phyloP scores from a whole-genome alignment of 805 yeast genomes.

The Saturnispora zaruensis region DNA sequence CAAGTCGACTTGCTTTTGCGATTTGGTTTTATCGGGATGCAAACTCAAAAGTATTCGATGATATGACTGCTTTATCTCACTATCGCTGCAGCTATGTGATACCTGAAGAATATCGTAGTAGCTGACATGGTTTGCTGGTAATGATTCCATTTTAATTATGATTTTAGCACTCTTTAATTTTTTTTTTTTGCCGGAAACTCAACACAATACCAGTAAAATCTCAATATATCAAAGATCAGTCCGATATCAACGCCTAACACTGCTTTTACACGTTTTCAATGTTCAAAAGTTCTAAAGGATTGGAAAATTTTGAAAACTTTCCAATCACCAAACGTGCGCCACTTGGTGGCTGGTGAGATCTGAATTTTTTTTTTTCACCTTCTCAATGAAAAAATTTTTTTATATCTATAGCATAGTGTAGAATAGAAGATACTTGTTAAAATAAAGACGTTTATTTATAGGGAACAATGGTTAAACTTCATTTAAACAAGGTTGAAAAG shows the following conservation, averaged over 20 bases:
- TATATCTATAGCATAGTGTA: background rate
- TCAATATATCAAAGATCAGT: too few species aligned
- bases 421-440: background rate
- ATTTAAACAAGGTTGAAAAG: background rate
- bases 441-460: background rate
- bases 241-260: background rate
- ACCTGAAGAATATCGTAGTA: slow-evolving; percentile 57
- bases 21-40: slow-evolving; percentile 69
- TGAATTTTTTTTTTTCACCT: background rate
- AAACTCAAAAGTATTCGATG: slow-evolving; percentile 44
- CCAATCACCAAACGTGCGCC: background rate
- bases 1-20: background rate
- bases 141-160: background rate
- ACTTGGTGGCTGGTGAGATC: background rate
- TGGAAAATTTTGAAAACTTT: background rate
- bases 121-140: slow-evolving; percentile 16
- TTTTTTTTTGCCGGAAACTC: too few species aligned
- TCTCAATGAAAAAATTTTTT: background rate
- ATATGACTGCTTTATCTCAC: slow-evolving; percentile 56
- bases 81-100: slow-evolving; percentile 27
- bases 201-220: too few species aligned
- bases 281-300: background rate
- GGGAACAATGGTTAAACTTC: background rate
- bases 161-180: background rate
- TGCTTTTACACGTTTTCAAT: background rate